Evolutionary conservation across 495 filamentous ascomycete genomes (phyloP).

Genomic region (Viridothelium virens): DNA sequence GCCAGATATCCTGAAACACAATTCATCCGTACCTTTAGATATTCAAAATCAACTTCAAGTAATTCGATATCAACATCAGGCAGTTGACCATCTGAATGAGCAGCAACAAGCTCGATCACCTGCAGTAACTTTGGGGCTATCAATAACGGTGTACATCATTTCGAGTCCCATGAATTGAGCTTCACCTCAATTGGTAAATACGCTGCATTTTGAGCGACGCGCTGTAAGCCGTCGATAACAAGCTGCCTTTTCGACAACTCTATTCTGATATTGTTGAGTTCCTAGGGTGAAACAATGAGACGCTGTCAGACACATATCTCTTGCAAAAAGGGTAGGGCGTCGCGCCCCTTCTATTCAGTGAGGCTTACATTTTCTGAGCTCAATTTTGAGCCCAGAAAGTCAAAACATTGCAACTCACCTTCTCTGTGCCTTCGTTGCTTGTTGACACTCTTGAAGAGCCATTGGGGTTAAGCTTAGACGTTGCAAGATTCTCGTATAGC

Average conservation of each 20-base stretch:
- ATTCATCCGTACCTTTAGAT: constrained; percentile 23
- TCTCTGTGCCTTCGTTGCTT: not conserved
- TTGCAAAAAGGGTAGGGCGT: not conserved
- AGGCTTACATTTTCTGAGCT: too few species aligned
- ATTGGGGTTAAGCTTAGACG: constrained; percentile 32
- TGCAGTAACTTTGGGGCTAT: constrained; percentile 21
- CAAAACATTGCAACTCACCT: not conserved
- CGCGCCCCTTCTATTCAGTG: too few species aligned
- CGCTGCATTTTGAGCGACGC: not conserved
- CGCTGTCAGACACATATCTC: not conserved
- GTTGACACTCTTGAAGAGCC: constrained; percentile 28
- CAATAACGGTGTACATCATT: not conserved
- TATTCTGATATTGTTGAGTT: constrained; percentile 7
- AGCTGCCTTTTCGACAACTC: constrained; percentile 5
- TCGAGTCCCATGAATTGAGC: not conserved
- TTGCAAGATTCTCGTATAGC: constrained; percentile 33
- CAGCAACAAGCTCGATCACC: constrained; percentile 28
- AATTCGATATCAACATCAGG: constrained; percentile 24
- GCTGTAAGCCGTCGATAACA: not conserved
- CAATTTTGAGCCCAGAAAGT: too few species aligned
- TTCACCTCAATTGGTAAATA: constrained; percentile 2
- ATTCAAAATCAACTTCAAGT: constrained; percentile 27
- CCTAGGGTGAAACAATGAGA: not conserved
- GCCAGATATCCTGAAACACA: not conserved
- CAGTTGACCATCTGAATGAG: constrained; percentile 23